Evolutionary conservation across 495 filamentous ascomycete species (phyloP), one percentile per base, ranked within the genome.

Genomic region (Bacidia rubella): DNA sequence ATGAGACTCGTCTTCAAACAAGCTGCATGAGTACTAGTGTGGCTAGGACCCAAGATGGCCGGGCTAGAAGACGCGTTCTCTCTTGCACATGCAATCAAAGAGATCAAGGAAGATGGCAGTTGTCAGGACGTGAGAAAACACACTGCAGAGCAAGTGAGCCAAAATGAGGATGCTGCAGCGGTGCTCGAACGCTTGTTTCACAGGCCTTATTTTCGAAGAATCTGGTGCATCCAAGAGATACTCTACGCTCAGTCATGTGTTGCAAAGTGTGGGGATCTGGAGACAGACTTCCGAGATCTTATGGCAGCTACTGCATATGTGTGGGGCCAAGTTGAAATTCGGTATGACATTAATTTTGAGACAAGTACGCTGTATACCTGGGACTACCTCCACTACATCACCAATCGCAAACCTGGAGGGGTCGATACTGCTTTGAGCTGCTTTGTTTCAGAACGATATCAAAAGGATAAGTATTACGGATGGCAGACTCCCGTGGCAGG

Each of bases 1-100:
- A 61, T 61, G 58, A 52, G 49, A 39, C 32, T 45, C 2, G 56
- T 59, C 26, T 61, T 56, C 46, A 51, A 24, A 26, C 21, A 29
- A n/a, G 51, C 51, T 27, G 29, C 10, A 10, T 20, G 27, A 7
- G 43, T 51, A 9, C 7, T 53, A 4, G 44, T 53, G 17, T 53
- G 51, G 51, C 51, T 53, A 26, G 51, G 51, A 39, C 10, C 10
- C 32, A n/a, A 39, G 32, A n/a, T 10, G n/a, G 32, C 9, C 10
- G 32, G 32, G 32, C 10, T 39, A 39, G 10, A 39, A 39, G 32
- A 39, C 9, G 32, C 32, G n/a, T 39, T 39, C n/a, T 39, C 32
- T 39, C 32, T 39, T 39, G 32, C 32, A n/a, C 9, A n/a, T n/a
- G n/a, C 10, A 9, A 39, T 39, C 32, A 39, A 39, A n/a, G 32